Base-by-base conservation (phyloP, 2,329 filamentous ascomycete species). In the Coleophoma crateriformis region DNA sequence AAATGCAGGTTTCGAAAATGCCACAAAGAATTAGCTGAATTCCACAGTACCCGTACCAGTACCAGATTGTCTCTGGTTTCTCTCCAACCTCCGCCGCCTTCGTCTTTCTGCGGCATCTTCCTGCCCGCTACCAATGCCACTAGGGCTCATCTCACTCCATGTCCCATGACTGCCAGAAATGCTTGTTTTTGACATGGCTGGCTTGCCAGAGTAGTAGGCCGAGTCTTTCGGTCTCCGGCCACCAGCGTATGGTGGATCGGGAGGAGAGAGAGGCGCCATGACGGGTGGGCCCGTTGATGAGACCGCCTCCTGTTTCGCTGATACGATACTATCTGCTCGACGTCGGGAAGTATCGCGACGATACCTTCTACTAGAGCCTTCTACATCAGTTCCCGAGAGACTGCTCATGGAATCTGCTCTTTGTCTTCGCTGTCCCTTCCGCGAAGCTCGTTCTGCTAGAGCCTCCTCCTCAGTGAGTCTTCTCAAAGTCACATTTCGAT, bases 401-500 rank as follows among this genome's bases (percentile, higher is more conserved):
- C 76, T 83, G 61, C 77, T 81, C 33, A 74, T 65, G 10, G 79
- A 81, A 51, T 77, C 75, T 40, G 67, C 71, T 46, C 78, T 68
- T 45, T 68, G 64, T 10, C 67, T 64, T 41, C 71, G 70, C 12
- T 69, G 64, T 4, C 64, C 49, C 44, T 49, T 53, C 34, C 57
- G 50, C 8, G 58, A 52, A 43, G 60, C 62, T 48, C 61, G 50
- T 40, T 65, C 68, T 32, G 71, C 70, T 33, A 71, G 69, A 3
- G 77, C 72, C 61, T 85, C 82, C 53, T 81, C 76, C 22, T 83
- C 80, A 0, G 82, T 83, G 20, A 85, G 67, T 34, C 79, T 72
- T 35, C 81, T 75, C 39, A 85, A 67, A 13, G 81, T 85, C 50
- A 85, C 75, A 54, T 82, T 82, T 53, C 77, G 71, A 51, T 81